These are phyloP conservation scores for Rhododendron williamsianum DNA, from an alignment of 148 eudicot species.

Conservation along the genomic window DNA sequence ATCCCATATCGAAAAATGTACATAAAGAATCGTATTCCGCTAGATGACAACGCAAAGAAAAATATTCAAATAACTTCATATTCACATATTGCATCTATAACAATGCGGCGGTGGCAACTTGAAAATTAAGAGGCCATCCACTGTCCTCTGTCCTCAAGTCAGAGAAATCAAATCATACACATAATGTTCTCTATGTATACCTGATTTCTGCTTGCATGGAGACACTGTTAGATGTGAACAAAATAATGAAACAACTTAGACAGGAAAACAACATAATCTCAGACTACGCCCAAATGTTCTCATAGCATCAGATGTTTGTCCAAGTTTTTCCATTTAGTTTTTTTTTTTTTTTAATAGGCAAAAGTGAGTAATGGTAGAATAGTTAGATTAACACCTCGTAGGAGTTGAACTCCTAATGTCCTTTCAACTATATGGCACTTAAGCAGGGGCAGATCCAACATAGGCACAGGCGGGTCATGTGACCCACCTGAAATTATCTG, in stretches of 20 bases:
- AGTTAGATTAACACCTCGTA: neutral
- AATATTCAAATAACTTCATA: neutral
- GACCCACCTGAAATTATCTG: too few relatives aligned
- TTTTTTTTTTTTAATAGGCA: too few relatives aligned
- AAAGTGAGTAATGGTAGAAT: neutral
- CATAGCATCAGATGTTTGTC: neutral
- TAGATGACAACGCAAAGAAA: neutral
- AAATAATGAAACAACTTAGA: neutral
- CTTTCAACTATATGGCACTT: neutral
- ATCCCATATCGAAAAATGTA: neutral
- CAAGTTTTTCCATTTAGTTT: neutral
- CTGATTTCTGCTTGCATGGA: neutral
- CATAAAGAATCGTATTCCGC: neutral
- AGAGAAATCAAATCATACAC: neutral
- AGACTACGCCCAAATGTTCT: neutral
- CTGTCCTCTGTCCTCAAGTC: neutral
- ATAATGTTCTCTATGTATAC: neutral
- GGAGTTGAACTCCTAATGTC: neutral
- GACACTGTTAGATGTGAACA: neutral
- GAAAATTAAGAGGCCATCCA: neutral
- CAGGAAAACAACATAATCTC: neutral
- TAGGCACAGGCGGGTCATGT: too few relatives aligned
- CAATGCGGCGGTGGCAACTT: neutral
- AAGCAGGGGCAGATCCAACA: too few relatives aligned
- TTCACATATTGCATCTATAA: neutral